Base-by-base conservation (phyloP, 148 eudicot genomes). In the Cornus suecica region DNA sequence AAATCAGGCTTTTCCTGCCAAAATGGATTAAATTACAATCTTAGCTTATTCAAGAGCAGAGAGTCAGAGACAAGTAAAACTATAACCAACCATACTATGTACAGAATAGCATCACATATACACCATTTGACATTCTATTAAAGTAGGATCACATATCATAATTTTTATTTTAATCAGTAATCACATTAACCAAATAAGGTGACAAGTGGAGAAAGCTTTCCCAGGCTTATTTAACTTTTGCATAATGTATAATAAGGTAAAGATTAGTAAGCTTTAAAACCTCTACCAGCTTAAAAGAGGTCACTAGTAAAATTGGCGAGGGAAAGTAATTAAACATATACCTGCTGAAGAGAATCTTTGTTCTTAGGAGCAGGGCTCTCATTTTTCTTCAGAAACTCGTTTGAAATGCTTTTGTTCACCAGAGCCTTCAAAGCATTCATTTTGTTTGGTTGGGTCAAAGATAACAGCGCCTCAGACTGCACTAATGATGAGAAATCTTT, bases 1-100 rank as follows among this genome's bases (percentile, higher is more conserved):
- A 85, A 52, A 86, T 91, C 98, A 78, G 93, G 93, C 76, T 83
- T 87, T 28, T 88, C 99, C 99, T 96, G 87, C 68, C 65, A 75
- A 69, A 70, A 73, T 8, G 4, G 15, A 37, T 52, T 31, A 13
- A 52, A 32, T 45, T 45, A 37, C 41, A 70, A 11, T 16, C 20
- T 63, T 5, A 65, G 30, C 68, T 10, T 26, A 63, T 28, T 29
- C 20, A 31, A 27, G 51, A 65, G 13, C 27, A 32, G 29, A 51
- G 23, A 18, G 64, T 22, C 27, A 23, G 28, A 51, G 23, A 10
- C 23, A 25, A 30, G 25, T 58, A 32, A 60, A 31, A 67, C 41
- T 23, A 71, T 14, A 28, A 54, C 74, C 65, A 30, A n/a, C 26
- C 27, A 11, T 48, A 48, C 8, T 5, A 58, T 20, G 22, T 58